Percentiles rank a stretch among this genome's conserved stretches.
Conservation (phyloP, 495 filamentous ascomycete genomes). For the Hamigera avellanea region DNA sequence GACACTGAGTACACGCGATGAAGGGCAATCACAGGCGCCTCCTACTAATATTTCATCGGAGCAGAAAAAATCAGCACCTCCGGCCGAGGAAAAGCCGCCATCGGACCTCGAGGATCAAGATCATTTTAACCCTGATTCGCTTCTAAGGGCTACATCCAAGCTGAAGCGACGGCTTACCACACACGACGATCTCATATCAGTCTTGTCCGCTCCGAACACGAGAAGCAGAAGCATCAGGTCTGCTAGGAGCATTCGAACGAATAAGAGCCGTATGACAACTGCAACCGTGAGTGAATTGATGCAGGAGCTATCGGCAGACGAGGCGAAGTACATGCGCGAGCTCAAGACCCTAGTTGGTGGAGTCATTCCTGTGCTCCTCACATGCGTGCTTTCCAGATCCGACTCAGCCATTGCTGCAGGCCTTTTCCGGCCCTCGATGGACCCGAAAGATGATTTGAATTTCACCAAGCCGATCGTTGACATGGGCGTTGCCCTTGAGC, state of each 20-base stretch:
- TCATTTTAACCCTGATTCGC: conserved; percentile 31
- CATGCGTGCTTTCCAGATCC: conserved; percentile 67
- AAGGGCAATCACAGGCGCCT: conserved; percentile 10
- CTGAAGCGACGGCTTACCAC: conserved; percentile 71
- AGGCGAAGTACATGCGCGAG: conserved; percentile 84
- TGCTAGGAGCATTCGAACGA: conserved; percentile 59
- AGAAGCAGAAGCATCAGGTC: conserved; percentile 57
- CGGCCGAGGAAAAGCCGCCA: conserved; percentile 12
- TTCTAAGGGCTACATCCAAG: conserved; percentile 32
- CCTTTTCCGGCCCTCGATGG: conserved; percentile 48
- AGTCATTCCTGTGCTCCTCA: conserved; percentile 86
- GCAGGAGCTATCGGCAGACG: conserved; percentile 70
- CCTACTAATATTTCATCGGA: conserved; percentile 6
- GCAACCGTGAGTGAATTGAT: conserved; percentile 66
- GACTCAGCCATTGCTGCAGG: conserved; percentile 54
- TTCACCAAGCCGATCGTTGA: conserved; percentile 83
- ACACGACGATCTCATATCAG: conserved; percentile 87
- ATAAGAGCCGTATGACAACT: conserved; percentile 49
- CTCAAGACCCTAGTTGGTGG: conserved; percentile 90
- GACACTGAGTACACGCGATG: conserved; percentile 38
- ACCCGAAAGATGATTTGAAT: conserved; percentile 42
- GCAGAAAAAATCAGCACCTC: conserved; percentile 2
- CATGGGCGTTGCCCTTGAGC: conserved; percentile 87
- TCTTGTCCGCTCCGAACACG: conserved; percentile 65
- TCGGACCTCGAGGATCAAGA: conserved; percentile 25